A percentile compares a stretch with the other conserved stretches of the same genome.
phyloP scores from a whole-genome alignment of 345 rosid genomes.

The Kandelia obovata region DNA sequence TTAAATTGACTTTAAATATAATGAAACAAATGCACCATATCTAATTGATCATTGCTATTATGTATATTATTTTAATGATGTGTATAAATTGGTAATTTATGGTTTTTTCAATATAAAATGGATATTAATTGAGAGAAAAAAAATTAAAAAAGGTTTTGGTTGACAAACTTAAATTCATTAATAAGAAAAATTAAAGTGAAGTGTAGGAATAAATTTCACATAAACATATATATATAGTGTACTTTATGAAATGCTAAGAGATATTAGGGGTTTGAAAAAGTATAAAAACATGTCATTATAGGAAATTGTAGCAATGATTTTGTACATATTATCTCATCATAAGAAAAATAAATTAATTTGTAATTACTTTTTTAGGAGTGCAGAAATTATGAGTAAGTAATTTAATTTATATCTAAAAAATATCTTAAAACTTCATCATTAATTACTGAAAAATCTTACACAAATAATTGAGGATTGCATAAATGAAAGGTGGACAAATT shows the following conservation, averaged over 20 bases:
- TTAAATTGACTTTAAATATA: too few species aligned
- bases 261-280: neutral
- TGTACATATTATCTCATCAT: too few species aligned
- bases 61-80: too few species aligned
- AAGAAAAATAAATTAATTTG: neutral
- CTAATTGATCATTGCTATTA: too few species aligned
- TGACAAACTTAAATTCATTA: neutral
- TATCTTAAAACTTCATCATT: neutral
- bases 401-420: neutral
- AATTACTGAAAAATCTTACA: neutral
- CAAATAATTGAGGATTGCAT: neutral
- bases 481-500: neutral
- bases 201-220: neutral
- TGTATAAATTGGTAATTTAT: too few species aligned
- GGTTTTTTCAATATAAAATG: too few species aligned
- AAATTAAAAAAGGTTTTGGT: neutral
- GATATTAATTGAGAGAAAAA: too few species aligned
- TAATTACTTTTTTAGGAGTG: neutral
- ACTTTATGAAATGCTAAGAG: slow-evolving; percentile 2
- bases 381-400: neutral
- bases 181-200: neutral
- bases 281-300: neutral
- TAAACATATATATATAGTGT: neutral
- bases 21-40: too few species aligned
- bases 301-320: neutral